phyloP scores from a whole-genome alignment of 805 yeast species.

The Hanseniaspora lachancei region DNA sequence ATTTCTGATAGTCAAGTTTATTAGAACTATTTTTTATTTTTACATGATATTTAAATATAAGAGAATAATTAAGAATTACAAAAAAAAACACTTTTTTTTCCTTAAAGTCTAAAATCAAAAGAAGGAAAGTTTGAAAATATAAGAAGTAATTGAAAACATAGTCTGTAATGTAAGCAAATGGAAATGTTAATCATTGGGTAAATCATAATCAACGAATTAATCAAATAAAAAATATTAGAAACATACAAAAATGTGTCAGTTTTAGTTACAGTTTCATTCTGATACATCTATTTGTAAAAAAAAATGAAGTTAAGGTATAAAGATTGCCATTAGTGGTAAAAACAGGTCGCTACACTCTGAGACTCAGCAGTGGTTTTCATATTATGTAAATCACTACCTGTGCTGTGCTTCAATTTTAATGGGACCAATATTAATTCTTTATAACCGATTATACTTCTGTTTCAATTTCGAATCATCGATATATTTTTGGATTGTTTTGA shows the following conservation, averaged over 20 bases:
- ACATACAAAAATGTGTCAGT: neutral
- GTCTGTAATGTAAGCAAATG: too few relatives aligned
- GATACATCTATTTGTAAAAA: neutral
- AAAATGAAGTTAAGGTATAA: neutral
- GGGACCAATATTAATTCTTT: constrained; percentile 55
- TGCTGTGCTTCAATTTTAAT: constrained; percentile 75
- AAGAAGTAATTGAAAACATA: neutral
- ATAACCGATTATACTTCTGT: neutral
- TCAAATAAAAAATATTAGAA: neutral
- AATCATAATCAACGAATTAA: too few relatives aligned
- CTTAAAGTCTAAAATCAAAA: neutral
- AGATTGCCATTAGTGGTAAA: neutral
- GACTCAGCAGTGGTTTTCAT: constrained; percentile 37
- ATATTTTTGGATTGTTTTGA: constrained; percentile 38
- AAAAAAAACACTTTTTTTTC: neutral
- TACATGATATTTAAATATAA: constrained; percentile 9
- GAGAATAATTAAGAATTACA: constrained; percentile 8
- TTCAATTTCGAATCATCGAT: constrained; percentile 30
- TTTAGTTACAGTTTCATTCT: neutral
- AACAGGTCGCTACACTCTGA: constrained; percentile 89
- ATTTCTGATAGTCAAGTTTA: neutral
- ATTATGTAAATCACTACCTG: constrained; percentile 22
- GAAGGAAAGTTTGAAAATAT: neutral
- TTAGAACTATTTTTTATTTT: neutral
- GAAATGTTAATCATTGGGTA: too few relatives aligned